These are phyloP conservation scores for Pulveroboletus sp. DNA, from an alignment of 768 basidiomycete species.

Conservation along the genomic window DNA sequence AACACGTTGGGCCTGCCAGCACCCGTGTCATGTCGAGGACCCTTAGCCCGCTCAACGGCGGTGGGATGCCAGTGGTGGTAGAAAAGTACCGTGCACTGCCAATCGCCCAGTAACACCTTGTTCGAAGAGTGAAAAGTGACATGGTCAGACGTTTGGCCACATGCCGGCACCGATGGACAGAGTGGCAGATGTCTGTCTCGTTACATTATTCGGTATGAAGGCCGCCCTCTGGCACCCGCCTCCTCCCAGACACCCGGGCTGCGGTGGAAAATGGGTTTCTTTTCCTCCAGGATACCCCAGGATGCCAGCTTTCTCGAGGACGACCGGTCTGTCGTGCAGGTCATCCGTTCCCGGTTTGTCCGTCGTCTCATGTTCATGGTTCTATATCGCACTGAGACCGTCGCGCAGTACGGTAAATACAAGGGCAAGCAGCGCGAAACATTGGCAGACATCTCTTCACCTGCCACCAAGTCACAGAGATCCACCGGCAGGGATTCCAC, in stretches of 20 bases:
- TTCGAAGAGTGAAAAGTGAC: conserved; percentile 3
- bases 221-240: conserved; percentile 22
- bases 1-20: conserved; percentile 87
- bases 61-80: conserved; percentile 50
- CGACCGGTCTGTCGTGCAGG: conserved; percentile 50
- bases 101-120: neutral
- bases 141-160: conserved; percentile 7
- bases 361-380: conserved; percentile 29
- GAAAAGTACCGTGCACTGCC: conserved; percentile 14
- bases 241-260: neutral
- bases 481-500: conserved; percentile 20
- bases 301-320: conserved; percentile 19
- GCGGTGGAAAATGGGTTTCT: conserved; percentile 29
- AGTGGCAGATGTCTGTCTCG: conserved; percentile 26
- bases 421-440: conserved; percentile 55
- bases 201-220: conserved; percentile 6
- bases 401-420: conserved; percentile 48
- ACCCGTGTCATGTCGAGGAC: conserved; percentile 90
- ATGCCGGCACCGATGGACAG: conserved; percentile 16
- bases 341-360: conserved; percentile 61
- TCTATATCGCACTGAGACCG: conserved; percentile 10
- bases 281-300: conserved; percentile 23
- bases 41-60: conserved; percentile 74
- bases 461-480: conserved; percentile 23
- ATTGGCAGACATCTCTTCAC: conserved; percentile 29